Evolutionary conservation across 129 eudicot species (phyloP).

Genomic region (Heracleum sosnowskyi): DNA sequence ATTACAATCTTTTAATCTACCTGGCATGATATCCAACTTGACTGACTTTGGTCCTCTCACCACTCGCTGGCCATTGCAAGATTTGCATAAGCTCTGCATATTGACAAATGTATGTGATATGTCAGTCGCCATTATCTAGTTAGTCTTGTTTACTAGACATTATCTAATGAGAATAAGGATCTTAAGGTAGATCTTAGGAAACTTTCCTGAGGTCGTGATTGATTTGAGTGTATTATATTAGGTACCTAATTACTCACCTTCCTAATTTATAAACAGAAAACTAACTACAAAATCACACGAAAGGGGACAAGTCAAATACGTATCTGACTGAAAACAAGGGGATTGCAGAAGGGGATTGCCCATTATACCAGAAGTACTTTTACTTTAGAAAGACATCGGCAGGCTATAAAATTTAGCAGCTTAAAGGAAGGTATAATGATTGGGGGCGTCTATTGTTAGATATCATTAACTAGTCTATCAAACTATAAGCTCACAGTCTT

Average conservation of each 20-base stretch:
- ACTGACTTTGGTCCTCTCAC: conserved; percentile 72
- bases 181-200: too few relatives aligned
- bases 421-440: background rate
- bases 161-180: too few relatives aligned
- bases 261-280: background rate
- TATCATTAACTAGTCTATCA: background rate
- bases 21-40: conserved; percentile 75
- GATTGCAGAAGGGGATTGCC: background rate
- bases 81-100: conserved; percentile 62
- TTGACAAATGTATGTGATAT: conserved; percentile 16
- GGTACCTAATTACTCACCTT: too few relatives aligned
- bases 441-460: background rate
- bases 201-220: too few relatives aligned
- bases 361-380: background rate
- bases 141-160: too few relatives aligned
- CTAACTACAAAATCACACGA: background rate
- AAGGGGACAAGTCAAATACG: background rate
- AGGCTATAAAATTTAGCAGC: background rate
- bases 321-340: background rate
- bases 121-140: background rate
- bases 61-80: conserved; percentile 71
- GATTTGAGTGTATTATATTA: too few relatives aligned
- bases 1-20: conserved; percentile 26
- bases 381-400: background rate
- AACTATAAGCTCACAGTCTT: background rate